These are phyloP conservation scores for Cordyceps fumosorosea DNA, from an alignment of 2,329 filamentous ascomycete genomes.

Conservation along the genomic window DNA sequence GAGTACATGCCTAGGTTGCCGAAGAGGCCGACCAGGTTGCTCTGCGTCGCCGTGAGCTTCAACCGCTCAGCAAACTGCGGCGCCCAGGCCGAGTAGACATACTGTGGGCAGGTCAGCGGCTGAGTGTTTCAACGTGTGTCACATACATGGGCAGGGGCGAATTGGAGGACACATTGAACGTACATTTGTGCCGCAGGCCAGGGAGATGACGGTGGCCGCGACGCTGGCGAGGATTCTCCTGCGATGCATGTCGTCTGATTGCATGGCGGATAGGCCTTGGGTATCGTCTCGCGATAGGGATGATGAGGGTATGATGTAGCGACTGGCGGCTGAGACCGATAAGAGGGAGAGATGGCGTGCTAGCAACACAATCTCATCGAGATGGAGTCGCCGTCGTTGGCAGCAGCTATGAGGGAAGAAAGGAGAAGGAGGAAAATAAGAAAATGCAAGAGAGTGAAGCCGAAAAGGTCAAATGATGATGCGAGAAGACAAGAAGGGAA, in stretches of 20 bases:
- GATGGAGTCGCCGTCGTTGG: background rate
- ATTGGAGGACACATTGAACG: constrained; percentile 23
- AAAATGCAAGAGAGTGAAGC: background rate
- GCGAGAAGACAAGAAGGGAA: background rate
- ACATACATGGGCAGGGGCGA: background rate
- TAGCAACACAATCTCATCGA: background rate
- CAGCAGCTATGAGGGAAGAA: background rate
- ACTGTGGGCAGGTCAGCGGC: constrained; percentile 44
- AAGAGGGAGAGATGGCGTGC: background rate
- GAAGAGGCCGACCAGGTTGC: constrained; percentile 80
- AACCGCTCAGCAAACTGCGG: constrained; percentile 88
- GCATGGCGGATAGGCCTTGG: constrained; percentile 24
- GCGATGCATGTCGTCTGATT: constrained; percentile 46
- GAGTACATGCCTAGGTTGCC: constrained; percentile 94
- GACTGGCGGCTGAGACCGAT: background rate
- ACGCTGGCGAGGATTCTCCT: constrained; percentile 75
- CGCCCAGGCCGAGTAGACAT: constrained; percentile 97
- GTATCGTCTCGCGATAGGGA: background rate
- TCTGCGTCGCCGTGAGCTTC: constrained; percentile 83
- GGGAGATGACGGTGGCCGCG: constrained; percentile 74
- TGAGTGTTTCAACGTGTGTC: background rate
- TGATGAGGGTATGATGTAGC: background rate
- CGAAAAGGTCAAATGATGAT: background rate
- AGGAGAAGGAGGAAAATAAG: background rate
- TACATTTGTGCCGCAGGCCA: constrained; percentile 92